Evolutionary conservation across 2,329 filamentous ascomycete genomes (phyloP).

Genomic region (Talaromyces sp.): DNA sequence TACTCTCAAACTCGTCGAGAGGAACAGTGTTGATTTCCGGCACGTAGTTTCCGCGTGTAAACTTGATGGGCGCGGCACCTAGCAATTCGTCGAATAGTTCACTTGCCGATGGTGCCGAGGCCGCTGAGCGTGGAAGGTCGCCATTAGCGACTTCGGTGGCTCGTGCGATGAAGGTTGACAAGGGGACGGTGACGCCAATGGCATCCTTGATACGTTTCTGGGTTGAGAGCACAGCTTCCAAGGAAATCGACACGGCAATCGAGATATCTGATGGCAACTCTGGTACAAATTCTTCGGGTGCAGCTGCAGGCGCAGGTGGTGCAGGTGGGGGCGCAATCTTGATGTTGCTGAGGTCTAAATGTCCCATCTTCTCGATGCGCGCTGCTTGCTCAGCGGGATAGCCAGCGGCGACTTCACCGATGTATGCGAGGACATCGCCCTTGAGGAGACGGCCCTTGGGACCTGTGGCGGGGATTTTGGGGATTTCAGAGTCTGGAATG

Average conservation of each 20-base stretch:
- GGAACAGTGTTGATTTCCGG: slow-evolving; percentile 66
- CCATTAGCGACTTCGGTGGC: slow-evolving; percentile 87
- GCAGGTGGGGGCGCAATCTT: slow-evolving; percentile 62
- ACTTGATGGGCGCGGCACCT: slow-evolving; percentile 53
- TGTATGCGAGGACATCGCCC: slow-evolving; percentile 87
- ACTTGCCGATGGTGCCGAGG: slow-evolving; percentile 65
- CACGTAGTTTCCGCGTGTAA: slow-evolving; percentile 60
- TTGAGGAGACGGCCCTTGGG: slow-evolving; percentile 87
- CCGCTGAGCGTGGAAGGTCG: slow-evolving; percentile 67
- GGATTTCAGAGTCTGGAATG: slow-evolving; percentile 69
- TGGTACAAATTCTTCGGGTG: slow-evolving; percentile 24
- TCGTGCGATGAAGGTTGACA: slow-evolving; percentile 81
- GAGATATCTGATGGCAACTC: slow-evolving; percentile 32
- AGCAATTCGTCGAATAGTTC: slow-evolving; percentile 89
- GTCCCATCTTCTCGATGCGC: slow-evolving; percentile 69
- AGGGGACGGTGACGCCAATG: slow-evolving; percentile 74
- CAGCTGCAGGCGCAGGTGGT: slow-evolving; percentile 20
- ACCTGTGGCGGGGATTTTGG: slow-evolving; percentile 81
- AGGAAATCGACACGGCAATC: slow-evolving; percentile 71
- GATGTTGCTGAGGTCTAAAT: slow-evolving; percentile 94
- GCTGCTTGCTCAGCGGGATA: slow-evolving; percentile 69
- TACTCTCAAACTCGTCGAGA: slow-evolving; percentile 22
- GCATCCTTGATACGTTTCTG: slow-evolving; percentile 76
- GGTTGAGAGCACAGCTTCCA: slow-evolving; percentile 72
- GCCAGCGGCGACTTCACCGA: slow-evolving; percentile 71